Percentiles rank a stretch among this genome's conserved stretches.
Conservation (phyloP, 495 filamentous ascomycete species). For the Aspergillus indologenus region DNA sequence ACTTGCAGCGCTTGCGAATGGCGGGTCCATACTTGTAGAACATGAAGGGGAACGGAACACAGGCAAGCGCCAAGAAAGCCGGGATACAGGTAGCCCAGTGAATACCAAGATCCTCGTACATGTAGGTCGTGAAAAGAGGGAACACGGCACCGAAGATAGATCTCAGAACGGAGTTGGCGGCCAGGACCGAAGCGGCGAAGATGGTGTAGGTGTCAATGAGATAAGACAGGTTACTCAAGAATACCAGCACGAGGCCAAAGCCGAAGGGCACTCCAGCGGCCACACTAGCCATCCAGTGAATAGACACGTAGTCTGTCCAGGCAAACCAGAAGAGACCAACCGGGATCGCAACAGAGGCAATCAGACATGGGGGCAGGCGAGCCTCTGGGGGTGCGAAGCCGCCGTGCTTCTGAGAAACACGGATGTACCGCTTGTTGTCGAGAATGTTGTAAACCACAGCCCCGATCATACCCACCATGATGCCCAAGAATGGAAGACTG, state of each 20-base stretch:
- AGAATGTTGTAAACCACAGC: slow-evolving; percentile 51
- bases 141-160: slow-evolving; percentile 76
- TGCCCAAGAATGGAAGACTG: slow-evolving; percentile 77
- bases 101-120: slow-evolving; percentile 73
- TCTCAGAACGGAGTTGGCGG: slow-evolving; percentile 70
- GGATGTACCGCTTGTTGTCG: slow-evolving; percentile 50
- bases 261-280: slow-evolving; percentile 67
- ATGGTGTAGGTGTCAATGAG: slow-evolving; percentile 80
- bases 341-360: slow-evolving; percentile 43
- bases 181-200: slow-evolving; percentile 76
- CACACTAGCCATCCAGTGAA: slow-evolving; percentile 69
- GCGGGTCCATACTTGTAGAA: slow-evolving; percentile 71
- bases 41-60: slow-evolving; percentile 76
- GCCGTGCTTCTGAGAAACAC: slow-evolving; percentile 29
- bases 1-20: slow-evolving; percentile 72
- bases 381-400: slow-evolving; percentile 49
- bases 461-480: slow-evolving; percentile 76
- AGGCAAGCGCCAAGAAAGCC: slow-evolving; percentile 71
- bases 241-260: slow-evolving; percentile 72
- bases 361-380: slow-evolving; percentile 43
- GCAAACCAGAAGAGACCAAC: slow-evolving; percentile 63
- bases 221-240: slow-evolving; percentile 73
- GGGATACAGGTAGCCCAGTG: slow-evolving; percentile 80
- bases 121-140: slow-evolving; percentile 76
- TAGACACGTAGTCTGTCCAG: slow-evolving; percentile 63